Evolutionary conservation across 208 protist genomes (phyloP).

Genomic region (Trypanosoma grayi): DNA sequence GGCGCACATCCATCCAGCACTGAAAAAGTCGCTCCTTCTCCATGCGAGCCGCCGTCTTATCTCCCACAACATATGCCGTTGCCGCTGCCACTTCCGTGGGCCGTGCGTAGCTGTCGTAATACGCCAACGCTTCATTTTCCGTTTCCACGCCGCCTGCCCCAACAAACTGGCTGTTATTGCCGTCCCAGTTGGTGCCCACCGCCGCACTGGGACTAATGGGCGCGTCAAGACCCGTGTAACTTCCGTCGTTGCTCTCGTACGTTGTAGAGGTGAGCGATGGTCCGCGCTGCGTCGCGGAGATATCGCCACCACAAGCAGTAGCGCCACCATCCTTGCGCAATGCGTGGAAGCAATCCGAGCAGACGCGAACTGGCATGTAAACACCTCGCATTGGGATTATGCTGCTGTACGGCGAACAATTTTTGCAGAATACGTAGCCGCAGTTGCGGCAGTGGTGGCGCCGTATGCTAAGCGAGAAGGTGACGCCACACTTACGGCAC

Average conservation of each 20-base stretch:
- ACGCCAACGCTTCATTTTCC: too few relatives aligned
- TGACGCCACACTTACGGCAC: constrained; percentile 73
- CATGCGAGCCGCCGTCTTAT: constrained; percentile 26
- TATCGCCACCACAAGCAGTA: not conserved
- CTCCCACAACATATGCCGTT: not conserved
- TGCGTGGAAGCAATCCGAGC: constrained; percentile 60
- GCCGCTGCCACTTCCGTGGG: constrained; percentile 1
- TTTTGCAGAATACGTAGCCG: constrained; percentile 90
- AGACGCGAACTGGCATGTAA: constrained; percentile 60
- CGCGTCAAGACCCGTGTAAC: not conserved
- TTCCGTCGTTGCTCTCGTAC: not conserved
- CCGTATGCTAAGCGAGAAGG: constrained; percentile 73
- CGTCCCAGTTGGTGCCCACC: not conserved
- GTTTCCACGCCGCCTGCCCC: not conserved
- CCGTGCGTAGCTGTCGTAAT: constrained; percentile 16
- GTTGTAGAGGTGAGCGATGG: not conserved
- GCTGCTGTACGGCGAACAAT: constrained; percentile 70
- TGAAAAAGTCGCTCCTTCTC: constrained; percentile 56
- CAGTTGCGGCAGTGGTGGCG: constrained; percentile 94
- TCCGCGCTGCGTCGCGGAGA: not conserved
- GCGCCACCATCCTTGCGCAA: constrained; percentile 5
- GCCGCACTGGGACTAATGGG: not conserved
- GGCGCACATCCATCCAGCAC: constrained; percentile 55
- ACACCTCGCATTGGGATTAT: constrained; percentile 53
- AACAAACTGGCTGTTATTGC: constrained; percentile 5